Evolutionary conservation across 345 rosid genomes (phyloP), one percentile per base, ranked within the genome.

Genomic region (Isatis tinctoria): DNA sequence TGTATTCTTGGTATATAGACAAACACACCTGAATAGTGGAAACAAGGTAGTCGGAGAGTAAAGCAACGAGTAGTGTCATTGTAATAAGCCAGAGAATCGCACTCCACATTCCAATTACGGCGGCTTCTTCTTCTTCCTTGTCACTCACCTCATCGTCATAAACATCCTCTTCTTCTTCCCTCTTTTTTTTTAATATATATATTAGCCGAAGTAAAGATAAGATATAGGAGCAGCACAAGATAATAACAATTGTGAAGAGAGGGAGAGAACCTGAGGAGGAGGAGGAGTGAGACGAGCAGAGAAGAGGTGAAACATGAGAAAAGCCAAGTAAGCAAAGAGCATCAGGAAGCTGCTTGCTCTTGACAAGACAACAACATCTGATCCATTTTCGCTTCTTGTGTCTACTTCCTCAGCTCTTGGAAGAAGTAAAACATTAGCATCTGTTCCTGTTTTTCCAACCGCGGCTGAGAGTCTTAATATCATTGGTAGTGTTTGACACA

Each of bases 301-400:
- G 82, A 84, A 89, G 0, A 93, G 83, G 80, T 93, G 98, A 86
- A 93, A 93, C 83, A 89, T 60, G 32, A 93, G 90, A 59, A 89
- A 93, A 26, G 91, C 89, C 52, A 87, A 52, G 73, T 93, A 90
- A 35, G 91, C 90, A 10, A 88, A 36, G 39, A 93, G 92, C 93
- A 90, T 93, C n/a, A 82, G 54, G 27, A 88, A 79, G 88, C 98
- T 89, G 81, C 97, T 87, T 20, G 81, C 88, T 85, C 98, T 84
- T 0, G 98, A 93, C 78, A 93, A 67, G 37, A 78, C 76, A 51
- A 93, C 89, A 13, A 77, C 78, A 62, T 51, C 73, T 40, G 81
- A 74, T 49, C 43, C 65, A 28, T 65, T 69, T 32, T 49, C 62
- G 39, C 44, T 59, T 59, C 16, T 33, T 58, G 63, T 33, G 22